These are phyloP conservation scores for Chenopodium berlandieri DNA, from an alignment of 148 eudicot species.

Conservation along the genomic window DNA sequence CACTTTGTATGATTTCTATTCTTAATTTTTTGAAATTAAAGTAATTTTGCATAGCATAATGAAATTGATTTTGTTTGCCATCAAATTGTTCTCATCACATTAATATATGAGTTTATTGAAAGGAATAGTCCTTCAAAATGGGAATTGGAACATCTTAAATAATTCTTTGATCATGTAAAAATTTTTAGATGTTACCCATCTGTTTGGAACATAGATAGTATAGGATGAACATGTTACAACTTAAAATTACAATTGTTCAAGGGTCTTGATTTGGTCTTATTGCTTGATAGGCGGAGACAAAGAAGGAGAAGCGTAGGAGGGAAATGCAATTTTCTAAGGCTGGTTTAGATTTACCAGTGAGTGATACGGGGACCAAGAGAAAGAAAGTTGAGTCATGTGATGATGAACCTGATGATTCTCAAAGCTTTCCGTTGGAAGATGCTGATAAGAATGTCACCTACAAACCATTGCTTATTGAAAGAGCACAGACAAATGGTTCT, in stretches of 20 bases:
- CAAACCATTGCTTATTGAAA: conserved; percentile 25
- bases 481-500: conserved; percentile 9
- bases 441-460: conserved; percentile 11
- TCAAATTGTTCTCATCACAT: neutral
- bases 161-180: neutral
- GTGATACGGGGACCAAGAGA: conserved; percentile 42
- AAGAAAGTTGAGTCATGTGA: conserved; percentile 32
- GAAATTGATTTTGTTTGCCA: neutral
- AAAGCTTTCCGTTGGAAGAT: conserved; percentile 7
- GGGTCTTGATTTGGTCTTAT: neutral
- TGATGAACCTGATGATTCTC: conserved; percentile 27
- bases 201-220: neutral
- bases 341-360: conserved; percentile 52
- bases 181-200: neutral
- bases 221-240: neutral
- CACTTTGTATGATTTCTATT: neutral
- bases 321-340: conserved; percentile 62
- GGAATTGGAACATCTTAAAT: neutral
- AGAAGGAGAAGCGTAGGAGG: conserved; percentile 67
- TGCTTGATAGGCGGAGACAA: conserved; percentile 59
- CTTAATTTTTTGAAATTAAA: neutral
- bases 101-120: neutral
- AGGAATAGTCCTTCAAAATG: neutral
- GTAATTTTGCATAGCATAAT: neutral
- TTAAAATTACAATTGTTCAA: conserved; percentile 2